Base-by-base conservation (phyloP, 2,329 filamentous ascomycete species). In the Chrysoporthe austroafricana region DNA sequence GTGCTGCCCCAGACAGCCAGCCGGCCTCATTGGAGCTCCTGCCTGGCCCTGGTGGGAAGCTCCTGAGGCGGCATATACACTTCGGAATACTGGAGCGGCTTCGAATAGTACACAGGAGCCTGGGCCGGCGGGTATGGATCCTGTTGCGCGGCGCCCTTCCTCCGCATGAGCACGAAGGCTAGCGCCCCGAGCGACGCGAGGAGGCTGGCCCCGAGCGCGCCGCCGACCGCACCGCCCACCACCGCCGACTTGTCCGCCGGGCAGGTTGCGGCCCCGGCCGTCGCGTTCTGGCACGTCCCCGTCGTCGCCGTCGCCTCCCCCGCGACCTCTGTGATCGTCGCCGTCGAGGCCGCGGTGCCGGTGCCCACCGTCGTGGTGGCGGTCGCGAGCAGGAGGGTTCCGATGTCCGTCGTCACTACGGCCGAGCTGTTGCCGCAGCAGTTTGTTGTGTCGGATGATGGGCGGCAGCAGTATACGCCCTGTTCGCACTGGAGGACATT, bases 141-240 rank as follows among this genome's bases (percentile, higher is more conserved):
- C 8, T 18, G 13, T 5, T 32, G 9, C 3, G 42, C 6, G 7
- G 42, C 13, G 26, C 4, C 39, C 34, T 36, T 66, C 13, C 59
- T 36, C 8, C 59, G 59, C 60, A 50, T 52, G 14, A 63, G 43
- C 58, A 73, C 44, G 32, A 70, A 67, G 0, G 65, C 70, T 11
- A 73, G 42, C 2, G 69, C 69, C 7, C 68, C 73, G 3, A 74
- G 65, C 3, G 72, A 71, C 1, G 70, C 72, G 18, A 74, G 64
- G 32, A 74, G 64, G 32, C 70, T 72, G n/a, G 69, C 70, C 6
- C 72, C 72, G 4, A 74, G 66, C 4, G 65, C 69, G 32, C 71
- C 71, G 11, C 73, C 71, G 2, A 73, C 70, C 1, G 71, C 71
- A 4, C 71, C 72, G 11, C 71, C 72, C 34, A 74, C 71, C 3